Percentiles rank a stretch among this genome's conserved stretches.
Evolutionary conservation across 305 asterid species (phyloP).

Genomic region (Plantago lanceolata): DNA sequence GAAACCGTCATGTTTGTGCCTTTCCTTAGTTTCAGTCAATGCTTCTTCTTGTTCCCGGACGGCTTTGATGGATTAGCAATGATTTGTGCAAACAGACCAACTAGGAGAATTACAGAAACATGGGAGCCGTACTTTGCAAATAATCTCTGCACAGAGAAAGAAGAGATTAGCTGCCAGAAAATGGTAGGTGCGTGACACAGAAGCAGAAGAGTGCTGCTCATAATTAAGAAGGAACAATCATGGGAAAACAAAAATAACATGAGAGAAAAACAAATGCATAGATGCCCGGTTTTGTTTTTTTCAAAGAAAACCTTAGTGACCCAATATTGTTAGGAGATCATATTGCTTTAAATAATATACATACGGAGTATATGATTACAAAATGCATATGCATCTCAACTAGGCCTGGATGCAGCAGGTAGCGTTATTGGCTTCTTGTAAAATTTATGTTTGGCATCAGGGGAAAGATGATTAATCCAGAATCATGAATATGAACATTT

Average conservation of each 20-base stretch:
- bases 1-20: not conserved
- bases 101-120: slow-evolving; percentile 36
- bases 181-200: not conserved
- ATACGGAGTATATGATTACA: too few species aligned
- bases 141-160: slow-evolving; percentile 42
- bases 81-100: slow-evolving; percentile 35
- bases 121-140: slow-evolving; percentile 47
- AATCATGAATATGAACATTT: not conserved
- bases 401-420: not conserved
- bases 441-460: not conserved
- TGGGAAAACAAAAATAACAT: not conserved
- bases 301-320: not conserved
- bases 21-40: slow-evolving; percentile 26
- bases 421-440: not conserved
- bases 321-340: not conserved
- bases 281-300: not conserved
- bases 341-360: too few species aligned
- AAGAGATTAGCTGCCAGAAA: not conserved
- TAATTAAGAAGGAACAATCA: not conserved
- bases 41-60: slow-evolving; percentile 40
- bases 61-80: slow-evolving; percentile 40
- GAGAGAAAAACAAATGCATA: not conserved
- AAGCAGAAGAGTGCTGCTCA: not conserved
- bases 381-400: not conserved
- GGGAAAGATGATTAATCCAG: not conserved